Evolutionary conservation across 768 basidiomycete genomes (phyloP).

Genomic region (Psilocybe subaeruginosa): DNA sequence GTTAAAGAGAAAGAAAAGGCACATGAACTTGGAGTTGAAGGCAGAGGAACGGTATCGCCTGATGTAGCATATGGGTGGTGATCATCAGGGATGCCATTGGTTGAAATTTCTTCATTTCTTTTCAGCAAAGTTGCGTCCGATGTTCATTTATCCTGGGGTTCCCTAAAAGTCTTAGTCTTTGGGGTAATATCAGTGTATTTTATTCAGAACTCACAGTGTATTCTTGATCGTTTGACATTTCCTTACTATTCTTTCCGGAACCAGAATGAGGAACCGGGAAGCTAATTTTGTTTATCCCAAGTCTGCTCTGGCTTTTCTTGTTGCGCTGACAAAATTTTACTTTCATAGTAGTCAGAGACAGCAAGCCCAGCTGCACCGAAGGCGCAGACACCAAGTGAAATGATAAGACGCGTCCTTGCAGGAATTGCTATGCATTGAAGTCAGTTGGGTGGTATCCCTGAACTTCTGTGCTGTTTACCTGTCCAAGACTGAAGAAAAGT

Average conservation of each 20-base stretch:
- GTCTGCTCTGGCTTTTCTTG: neutral
- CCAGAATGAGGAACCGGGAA: neutral
- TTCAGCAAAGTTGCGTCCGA: neutral
- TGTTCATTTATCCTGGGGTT: too few relatives aligned
- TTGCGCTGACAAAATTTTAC: conserved; percentile 31
- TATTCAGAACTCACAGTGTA: neutral
- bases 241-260: neutral
- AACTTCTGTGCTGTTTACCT: conserved; percentile 24
- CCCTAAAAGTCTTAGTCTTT: neutral
- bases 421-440: conserved; percentile 46
- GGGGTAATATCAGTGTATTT: neutral
- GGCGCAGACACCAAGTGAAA: conserved; percentile 51
- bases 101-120: neutral
- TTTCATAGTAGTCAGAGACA: conserved; percentile 56
- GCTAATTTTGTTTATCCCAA: neutral
- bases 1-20: conserved; percentile 30
- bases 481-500: conserved; percentile 43
- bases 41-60: conserved; percentile 11
- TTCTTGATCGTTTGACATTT: neutral
- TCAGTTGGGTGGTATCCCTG: conserved; percentile 4
- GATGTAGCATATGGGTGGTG: conserved; percentile 16
- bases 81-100: neutral
- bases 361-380: conserved; percentile 50
- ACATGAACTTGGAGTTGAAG: neutral
- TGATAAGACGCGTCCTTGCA: conserved; percentile 50